These are phyloP conservation scores for Hammondia hammondi DNA, from an alignment of 169 alveolate genomes.

Conservation along the genomic window DNA sequence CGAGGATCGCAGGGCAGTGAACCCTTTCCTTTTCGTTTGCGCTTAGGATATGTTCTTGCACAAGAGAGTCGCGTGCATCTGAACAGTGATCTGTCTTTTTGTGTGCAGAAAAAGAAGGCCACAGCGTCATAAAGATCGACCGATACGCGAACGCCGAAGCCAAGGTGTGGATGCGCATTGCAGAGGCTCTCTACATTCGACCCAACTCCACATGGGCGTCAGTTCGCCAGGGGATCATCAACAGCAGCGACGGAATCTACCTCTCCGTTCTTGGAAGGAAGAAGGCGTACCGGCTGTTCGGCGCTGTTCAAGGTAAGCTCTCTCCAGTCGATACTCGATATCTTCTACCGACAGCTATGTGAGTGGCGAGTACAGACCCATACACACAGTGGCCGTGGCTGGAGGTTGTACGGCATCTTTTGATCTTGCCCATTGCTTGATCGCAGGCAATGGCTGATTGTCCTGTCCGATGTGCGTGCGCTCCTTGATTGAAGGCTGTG, in stretches of 20 bases:
- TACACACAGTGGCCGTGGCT: no score
- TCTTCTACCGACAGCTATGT: no score
- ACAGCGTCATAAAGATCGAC: background rate
- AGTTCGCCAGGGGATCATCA: background rate
- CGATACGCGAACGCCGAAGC: conserved; percentile 17
- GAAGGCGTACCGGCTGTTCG: conserved; percentile 17
- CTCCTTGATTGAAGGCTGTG: no score
- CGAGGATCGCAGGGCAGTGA: background rate
- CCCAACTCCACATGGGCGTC: background rate
- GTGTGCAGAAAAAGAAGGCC: background rate
- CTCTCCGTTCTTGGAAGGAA: conserved; percentile 1
- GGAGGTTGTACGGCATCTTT: no score
- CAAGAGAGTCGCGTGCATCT: background rate
- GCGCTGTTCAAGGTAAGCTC: background rate
- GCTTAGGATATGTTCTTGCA: no score
- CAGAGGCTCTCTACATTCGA: background rate
- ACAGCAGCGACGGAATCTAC: background rate
- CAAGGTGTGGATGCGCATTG: conserved; percentile 10
- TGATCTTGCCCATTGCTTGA: no score
- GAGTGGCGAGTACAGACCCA: no score
- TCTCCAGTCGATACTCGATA: background rate
- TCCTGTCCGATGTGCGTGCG: no score
- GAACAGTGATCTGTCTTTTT: background rate
- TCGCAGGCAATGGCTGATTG: no score
- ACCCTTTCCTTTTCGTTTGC: no score